These are phyloP conservation scores for Trichoderma gamsii DNA, from an alignment of 495 filamentous ascomycete genomes.

Conservation along the genomic window DNA sequence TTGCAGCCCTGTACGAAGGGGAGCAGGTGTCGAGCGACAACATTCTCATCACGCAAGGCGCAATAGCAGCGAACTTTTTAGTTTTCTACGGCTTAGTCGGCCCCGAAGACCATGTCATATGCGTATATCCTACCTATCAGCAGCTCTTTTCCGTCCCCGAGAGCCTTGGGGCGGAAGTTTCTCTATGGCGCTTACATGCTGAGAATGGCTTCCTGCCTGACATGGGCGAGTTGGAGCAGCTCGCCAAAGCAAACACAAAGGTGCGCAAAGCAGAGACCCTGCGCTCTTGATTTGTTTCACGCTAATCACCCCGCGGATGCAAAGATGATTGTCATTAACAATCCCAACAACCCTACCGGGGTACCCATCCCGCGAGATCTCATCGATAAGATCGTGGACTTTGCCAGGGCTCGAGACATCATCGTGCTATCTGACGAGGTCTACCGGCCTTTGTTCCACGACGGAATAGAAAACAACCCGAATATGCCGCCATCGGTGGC, in stretches of 20 bases:
- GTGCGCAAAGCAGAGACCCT: constrained; percentile 13
- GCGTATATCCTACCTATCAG: constrained; percentile 85
- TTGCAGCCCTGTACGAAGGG: constrained; percentile 25
- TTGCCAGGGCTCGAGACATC: constrained; percentile 58
- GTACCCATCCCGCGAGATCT: constrained; percentile 57
- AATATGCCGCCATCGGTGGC: constrained; percentile 64
- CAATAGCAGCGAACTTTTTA: constrained; percentile 79
- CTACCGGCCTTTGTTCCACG: constrained; percentile 83
- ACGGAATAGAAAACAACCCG: constrained; percentile 40
- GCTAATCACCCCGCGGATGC: neutral
- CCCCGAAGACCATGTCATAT: constrained; percentile 82
- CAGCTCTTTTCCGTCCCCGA: constrained; percentile 74
- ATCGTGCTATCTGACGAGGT: constrained; percentile 76
- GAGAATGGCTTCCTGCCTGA: constrained; percentile 62
- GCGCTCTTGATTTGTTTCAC: neutral
- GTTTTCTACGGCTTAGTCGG: constrained; percentile 68
- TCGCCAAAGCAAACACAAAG: constrained; percentile 74
- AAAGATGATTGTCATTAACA: constrained; percentile 54
- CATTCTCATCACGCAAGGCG: constrained; percentile 72
- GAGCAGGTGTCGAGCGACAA: constrained; percentile 43
- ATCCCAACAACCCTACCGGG: constrained; percentile 86
- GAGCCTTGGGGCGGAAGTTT: constrained; percentile 74
- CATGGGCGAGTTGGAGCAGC: constrained; percentile 55
- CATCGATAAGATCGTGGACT: constrained; percentile 55
- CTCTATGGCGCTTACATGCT: constrained; percentile 67